Evolutionary conservation across 192 early-diverging fungal species (phyloP), one percentile per base, ranked within the genome.

Genomic region (Coemansia sp.): DNA sequence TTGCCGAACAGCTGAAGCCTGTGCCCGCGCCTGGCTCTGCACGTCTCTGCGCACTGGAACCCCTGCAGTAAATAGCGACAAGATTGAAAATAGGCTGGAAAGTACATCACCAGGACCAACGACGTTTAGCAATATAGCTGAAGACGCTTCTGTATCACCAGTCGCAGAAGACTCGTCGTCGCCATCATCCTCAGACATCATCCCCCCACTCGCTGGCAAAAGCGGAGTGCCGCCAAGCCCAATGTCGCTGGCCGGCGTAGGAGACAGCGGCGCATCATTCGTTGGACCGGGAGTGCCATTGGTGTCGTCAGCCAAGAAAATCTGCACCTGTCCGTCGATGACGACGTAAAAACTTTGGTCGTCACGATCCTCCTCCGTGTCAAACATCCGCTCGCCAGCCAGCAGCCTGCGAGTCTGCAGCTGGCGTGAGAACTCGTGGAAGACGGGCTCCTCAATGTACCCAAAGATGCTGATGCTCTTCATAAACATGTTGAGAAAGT

Each of bases 361-460:
- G 22, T 80, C 68, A 11, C 82, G 80, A 44, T 79, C 77, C 6
- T 61, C 65, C 60, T 92, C 90, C 50, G 87, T 84, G 24, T 91
- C 90, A 63, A 89, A 86, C 68, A 93, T 83, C 29, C 86, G 87
- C 59, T 93, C 91, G 10, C 89, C 91, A 0, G 88, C 87, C 40
- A 88, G 69, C 42, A 91, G 60, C 18, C 85, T 80, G 18, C 87
- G 85, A 0, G 89, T 91, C 71, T 93, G 92, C 46, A 96, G 79
- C 64, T 95, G 91, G 35, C 93, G 77, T 15, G 92, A 90, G 15
- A 99, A 85, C 72, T 99, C 97, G 71, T 92, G 91, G 71, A 99
- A 95, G 7, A 99, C 95, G 1, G 91, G 92, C 60, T 93, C 83
- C 50, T 99, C 97, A 11, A 99, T 84, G 69, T 97, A 98, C 0